Base-by-base conservation (phyloP, 106 monocot genomes). In the Amphibolis antarctica region DNA sequence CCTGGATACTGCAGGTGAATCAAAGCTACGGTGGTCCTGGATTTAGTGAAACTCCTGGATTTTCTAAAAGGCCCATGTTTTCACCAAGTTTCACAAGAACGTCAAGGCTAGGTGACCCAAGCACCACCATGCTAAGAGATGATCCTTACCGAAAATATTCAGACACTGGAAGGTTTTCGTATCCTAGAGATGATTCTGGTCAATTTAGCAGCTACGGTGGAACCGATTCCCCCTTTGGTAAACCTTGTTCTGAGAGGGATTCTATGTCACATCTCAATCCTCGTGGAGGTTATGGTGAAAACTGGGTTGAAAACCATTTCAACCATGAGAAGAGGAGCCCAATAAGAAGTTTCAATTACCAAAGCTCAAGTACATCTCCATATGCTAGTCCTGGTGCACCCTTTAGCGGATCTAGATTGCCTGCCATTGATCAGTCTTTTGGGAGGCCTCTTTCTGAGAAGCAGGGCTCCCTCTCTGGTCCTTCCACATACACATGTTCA, bases 321-420 rank as follows among this genome's bases (percentile, higher is more conserved):
- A 54, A 48, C 20, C 58, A 46, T 66, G 79, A 74, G 28, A 62
- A 46, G 7, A 36, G 36, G 21, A 64, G 66, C 28, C 58, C 73
- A 31, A 24, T 44, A 28, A 53, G 46, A 23, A 60, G 19, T 22
- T 9, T 25, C 22, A 12, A 42, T 28, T 66, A 59, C 24, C 47
- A 43, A 60, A 22, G 74, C 74, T 52, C 12, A 43, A 43, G 44
- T 44, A 53, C 44, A 15, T 46, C 65, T 1, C 53, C 24, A 11
- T 66, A 65, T 69, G 50, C 22, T 44, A 42, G 70, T 70, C 53
- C 65, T 60, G 64, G 51, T 70, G 64, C 36, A 42, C 44, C 28
- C 11, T 20, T 55, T 53, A 52, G 24, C 24, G 13, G 46, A 28
- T 67, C 54, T 55, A 46, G 69, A 59, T 17, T 25, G 23, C 56